Percentiles rank a stretch among this genome's conserved stretches.
These are phyloP conservation scores for Candida sp. DNA, from an alignment of 1,139 yeast genomes.

Conservation along the genomic window DNA sequence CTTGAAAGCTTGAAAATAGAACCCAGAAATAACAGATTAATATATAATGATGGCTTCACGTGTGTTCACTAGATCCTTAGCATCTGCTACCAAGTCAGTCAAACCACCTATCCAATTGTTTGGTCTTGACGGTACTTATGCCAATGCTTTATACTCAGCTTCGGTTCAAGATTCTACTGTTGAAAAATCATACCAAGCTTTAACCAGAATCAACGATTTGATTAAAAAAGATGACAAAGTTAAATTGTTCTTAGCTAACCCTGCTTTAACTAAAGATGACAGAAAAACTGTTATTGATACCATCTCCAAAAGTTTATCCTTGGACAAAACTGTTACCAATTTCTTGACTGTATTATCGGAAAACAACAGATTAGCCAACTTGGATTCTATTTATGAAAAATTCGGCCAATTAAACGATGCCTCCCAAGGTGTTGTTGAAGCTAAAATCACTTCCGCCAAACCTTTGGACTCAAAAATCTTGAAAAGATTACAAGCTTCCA, in stretches of 20 bases:
- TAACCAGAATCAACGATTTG: conserved; percentile 54
- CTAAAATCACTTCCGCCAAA: conserved; percentile 85
- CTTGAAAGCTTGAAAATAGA: background rate
- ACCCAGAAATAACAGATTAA: background rate
- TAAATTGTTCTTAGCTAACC: conserved; percentile 64
- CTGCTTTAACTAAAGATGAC: conserved; percentile 76
- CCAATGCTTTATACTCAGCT: conserved; percentile 91
- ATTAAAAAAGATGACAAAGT: conserved; percentile 65
- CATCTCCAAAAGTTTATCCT: conserved; percentile 51
- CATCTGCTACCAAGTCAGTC: conserved; percentile 57
- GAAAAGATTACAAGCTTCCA: conserved; percentile 75
- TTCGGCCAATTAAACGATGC: conserved; percentile 83
- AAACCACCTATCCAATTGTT: conserved; percentile 92
- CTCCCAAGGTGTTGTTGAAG: conserved; percentile 88
- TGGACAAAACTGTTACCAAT: conserved; percentile 77
- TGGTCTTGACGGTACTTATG: conserved; percentile 97
- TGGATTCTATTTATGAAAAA: conserved; percentile 64
- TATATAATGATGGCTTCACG: conserved; percentile 55
- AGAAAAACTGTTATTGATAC: conserved; percentile 69
- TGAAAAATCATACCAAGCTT: conserved; percentile 67
- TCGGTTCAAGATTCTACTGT: conserved; percentile 81
- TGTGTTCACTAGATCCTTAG: conserved; percentile 69
- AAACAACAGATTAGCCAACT: conserved; percentile 85
- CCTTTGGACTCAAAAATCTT: conserved; percentile 82
- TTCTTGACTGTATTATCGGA: conserved; percentile 85